Percentiles rank a stretch among this genome's conserved stretches.
These are phyloP conservation scores for Neopestalotiopsis sp. DNA, from an alignment of 2,329 filamentous ascomycete genomes.

Conservation along the genomic window DNA sequence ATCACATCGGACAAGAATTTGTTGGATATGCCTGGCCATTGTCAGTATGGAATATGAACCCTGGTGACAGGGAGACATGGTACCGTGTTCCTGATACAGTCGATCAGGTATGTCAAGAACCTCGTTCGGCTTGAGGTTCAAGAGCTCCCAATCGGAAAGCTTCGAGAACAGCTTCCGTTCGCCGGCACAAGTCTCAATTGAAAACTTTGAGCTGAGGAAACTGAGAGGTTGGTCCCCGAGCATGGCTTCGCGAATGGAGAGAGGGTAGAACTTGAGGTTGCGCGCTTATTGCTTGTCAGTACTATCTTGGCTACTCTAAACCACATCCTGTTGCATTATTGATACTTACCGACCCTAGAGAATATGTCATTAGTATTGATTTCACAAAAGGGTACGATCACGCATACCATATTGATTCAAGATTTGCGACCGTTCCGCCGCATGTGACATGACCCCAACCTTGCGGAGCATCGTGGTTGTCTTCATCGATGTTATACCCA, in stretches of 20 bases:
- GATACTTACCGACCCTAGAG: background rate
- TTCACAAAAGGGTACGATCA: too few relatives aligned
- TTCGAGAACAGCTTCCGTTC: slow-evolving; percentile 41
- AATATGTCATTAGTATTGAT: background rate
- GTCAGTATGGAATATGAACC: slow-evolving; percentile 33
- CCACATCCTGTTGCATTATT: background rate
- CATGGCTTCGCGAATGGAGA: slow-evolving; percentile 42
- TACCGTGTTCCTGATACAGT: slow-evolving; percentile 12
- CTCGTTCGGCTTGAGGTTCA: slow-evolving; percentile 46
- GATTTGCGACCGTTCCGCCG: slow-evolving; percentile 51
- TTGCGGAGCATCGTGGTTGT: slow-evolving; percentile 30
- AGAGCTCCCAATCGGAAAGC: slow-evolving; percentile 47
- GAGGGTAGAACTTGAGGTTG: slow-evolving; percentile 54
- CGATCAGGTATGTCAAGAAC: slow-evolving; percentile 46
- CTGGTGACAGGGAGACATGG: background rate
- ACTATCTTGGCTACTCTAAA: background rate
- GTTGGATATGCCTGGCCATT: slow-evolving; percentile 40
- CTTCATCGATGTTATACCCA: slow-evolving; percentile 45
- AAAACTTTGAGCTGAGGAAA: slow-evolving; percentile 37
- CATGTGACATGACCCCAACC: slow-evolving; percentile 53
- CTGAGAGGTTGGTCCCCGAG: slow-evolving; percentile 31
- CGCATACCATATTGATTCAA: slow-evolving; percentile 51
- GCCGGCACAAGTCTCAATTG: slow-evolving; percentile 36
- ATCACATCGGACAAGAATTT: slow-evolving; percentile 39
- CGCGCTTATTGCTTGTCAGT: slow-evolving; percentile 36